Evolutionary conservation across 352 stramenopile genomes (phyloP), one percentile per base, ranked within the genome.

Genomic region (Thalassiosira mediterranea): DNA sequence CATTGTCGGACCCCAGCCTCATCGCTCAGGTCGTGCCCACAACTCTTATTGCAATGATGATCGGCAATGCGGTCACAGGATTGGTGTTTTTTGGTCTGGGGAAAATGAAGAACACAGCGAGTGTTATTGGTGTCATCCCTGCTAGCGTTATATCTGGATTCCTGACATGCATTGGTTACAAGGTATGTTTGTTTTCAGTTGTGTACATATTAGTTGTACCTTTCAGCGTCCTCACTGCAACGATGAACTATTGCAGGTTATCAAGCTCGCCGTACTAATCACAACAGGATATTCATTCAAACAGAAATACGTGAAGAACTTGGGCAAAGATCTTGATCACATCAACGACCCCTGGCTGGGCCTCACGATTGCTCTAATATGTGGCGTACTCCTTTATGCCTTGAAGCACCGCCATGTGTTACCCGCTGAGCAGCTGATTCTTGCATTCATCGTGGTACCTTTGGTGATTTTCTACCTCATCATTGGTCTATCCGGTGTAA

Each of bases 91-190:
- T 37, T 17, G 26, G 28, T 3, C 38, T 62, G 53, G 53, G 53
- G 3, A 62, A 62, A 29, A 44, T 44, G 53, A 62, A 62, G 31
- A 62, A 62, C 31, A 62, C 53, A 47, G 53, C 53, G 11, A 62
- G 31, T 28, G 26, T 62, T 21, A 62, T 62, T 29, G 53, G 53
- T 0, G 44, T 37, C 25, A 62, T 62, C 53, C 53, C 53, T 47
- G 53, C 53, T 13, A 62, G 53, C 46, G 53, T 62, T 42, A 15
- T 62, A n/a, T 23, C 53, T 23, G 53, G 53, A 46, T 62, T 62
- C 28, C 46, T 62, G 53, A 62, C 53, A 15, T 62, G 53, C n/a
- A 62, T 62, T 46, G 53, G 53, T 25, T 62, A 62, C 29, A 62
- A 62, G 53, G 53, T 62, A 15, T 26, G 53, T 42, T 7, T 42